phyloP scores from a whole-genome alignment of 768 basidiomycete species.

The Serendipita indica region DNA sequence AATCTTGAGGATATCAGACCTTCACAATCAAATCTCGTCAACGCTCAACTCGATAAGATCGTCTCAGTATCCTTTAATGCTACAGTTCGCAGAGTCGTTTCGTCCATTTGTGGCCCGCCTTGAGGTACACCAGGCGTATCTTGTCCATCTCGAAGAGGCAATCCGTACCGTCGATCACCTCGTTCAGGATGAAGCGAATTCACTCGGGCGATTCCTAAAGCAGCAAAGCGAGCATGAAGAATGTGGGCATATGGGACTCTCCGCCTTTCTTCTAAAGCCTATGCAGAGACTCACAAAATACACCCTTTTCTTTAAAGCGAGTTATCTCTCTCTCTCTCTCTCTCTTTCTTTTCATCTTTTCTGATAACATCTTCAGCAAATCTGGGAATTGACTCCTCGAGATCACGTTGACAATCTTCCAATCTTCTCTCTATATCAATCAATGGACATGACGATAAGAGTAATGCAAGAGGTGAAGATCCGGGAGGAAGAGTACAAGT shows the following conservation, averaged over 20 bases:
- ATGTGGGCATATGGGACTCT: constrained; percentile 48
- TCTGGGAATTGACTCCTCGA: constrained; percentile 54
- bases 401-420: constrained; percentile 56
- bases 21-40: constrained; percentile 51
- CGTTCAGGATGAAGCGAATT: constrained; percentile 41
- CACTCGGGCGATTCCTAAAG: neutral
- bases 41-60: constrained; percentile 31
- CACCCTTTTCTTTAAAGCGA: constrained; percentile 56
- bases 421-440: constrained; percentile 44
- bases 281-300: constrained; percentile 57
- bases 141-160: constrained; percentile 54
- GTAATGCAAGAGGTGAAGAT: constrained; percentile 74
- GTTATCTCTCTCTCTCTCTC: constrained; percentile 18
- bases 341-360: constrained; percentile 11
- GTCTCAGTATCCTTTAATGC: constrained; percentile 31
- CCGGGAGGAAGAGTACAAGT: constrained; percentile 75
- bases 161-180: constrained; percentile 40
- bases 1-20: constrained; percentile 71
- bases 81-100: constrained; percentile 43
- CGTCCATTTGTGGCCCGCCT: constrained; percentile 46
- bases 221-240: constrained; percentile 36
- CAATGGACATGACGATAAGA: constrained; percentile 55
- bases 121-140: constrained; percentile 78
- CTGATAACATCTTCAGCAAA: constrained; percentile 31
- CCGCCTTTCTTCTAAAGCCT: constrained; percentile 59